Percentiles rank a stretch among this genome's conserved stretches.
Conservation (phyloP, 73 alveolate genomes). For the Paramecium pentaurelia region DNA sequence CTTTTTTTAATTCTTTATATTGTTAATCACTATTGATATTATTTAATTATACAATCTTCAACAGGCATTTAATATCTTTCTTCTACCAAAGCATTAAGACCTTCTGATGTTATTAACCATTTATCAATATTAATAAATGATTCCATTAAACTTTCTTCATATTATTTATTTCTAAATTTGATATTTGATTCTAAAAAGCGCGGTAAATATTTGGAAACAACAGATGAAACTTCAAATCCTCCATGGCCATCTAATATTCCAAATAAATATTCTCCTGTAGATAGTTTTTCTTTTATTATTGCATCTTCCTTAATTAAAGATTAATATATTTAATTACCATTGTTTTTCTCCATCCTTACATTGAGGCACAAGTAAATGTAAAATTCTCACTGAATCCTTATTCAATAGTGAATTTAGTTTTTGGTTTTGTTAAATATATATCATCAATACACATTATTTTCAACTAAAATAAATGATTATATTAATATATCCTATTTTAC, state of each 20-base stretch:
- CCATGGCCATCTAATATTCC: constrained; percentile 95
- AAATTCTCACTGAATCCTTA: not conserved
- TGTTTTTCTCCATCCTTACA: constrained; percentile 43
- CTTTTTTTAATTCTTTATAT: not conserved
- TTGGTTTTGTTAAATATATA: constrained; percentile 11
- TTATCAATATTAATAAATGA: constrained; percentile 71
- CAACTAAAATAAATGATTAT: not conserved
- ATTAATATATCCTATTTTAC: not conserved
- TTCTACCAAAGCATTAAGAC: constrained; percentile 41
- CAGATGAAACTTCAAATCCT: constrained; percentile 85
- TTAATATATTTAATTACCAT: not conserved
- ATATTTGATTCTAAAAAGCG: constrained; percentile 40
- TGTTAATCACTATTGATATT: not conserved
- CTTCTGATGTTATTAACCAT: constrained; percentile 58
- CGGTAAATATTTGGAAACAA: constrained; percentile 39
- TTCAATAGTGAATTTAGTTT: constrained; percentile 8
- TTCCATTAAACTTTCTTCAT: constrained; percentile 69
- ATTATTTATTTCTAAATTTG: constrained; percentile 46
- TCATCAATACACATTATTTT: constrained; percentile 7
- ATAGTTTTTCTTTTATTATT: not conserved
- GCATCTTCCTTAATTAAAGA: constrained; percentile 9
- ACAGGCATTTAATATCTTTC: not conserved
- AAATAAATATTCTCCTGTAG: constrained; percentile 49
- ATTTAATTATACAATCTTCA: not conserved
- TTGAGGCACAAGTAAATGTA: constrained; percentile 21